These are phyloP conservation scores for Phytophthora chlamydospora DNA, from an alignment of 352 stramenopile species.

Conservation along the genomic window DNA sequence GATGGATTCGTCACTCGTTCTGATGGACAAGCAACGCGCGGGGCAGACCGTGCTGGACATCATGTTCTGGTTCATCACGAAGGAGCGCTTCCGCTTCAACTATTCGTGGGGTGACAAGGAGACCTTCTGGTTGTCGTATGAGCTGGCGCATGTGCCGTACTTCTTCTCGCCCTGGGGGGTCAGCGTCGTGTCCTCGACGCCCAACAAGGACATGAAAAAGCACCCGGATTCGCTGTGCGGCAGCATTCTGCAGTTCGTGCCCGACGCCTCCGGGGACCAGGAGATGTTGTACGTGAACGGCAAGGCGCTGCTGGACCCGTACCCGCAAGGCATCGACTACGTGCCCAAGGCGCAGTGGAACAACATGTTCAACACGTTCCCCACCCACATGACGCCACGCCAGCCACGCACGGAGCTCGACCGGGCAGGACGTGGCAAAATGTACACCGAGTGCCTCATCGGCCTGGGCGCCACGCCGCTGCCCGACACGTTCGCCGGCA, in stretches of 20 bases:
- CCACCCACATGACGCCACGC: constrained; percentile 39
- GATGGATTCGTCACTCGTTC: constrained; percentile 63
- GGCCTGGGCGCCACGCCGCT: constrained; percentile 44
- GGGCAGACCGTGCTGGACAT: constrained; percentile 35
- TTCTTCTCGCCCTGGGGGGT: constrained; percentile 50
- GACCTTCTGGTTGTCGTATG: constrained; percentile 40
- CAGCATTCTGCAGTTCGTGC: constrained; percentile 32
- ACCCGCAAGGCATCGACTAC: constrained; percentile 35
- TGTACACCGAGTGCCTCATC: constrained; percentile 47
- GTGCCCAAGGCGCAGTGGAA: constrained; percentile 34
- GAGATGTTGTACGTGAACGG: constrained; percentile 38
- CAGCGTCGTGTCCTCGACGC: constrained; percentile 40
- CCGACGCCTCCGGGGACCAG: constrained; percentile 4
- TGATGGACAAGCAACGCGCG: constrained; percentile 34
- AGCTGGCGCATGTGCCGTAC: constrained; percentile 42
- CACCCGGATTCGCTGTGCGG: constrained; percentile 53
- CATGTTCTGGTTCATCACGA: constrained; percentile 41
- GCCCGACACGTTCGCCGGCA: constrained; percentile 35
- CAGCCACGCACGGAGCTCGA: constrained; percentile 25
- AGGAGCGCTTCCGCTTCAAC: constrained; percentile 35
- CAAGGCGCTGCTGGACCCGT: constrained; percentile 29
- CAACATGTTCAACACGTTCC: constrained; percentile 51
- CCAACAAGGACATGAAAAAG: constrained; percentile 43
- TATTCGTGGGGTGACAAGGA: constrained; percentile 42
- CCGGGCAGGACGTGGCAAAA: constrained; percentile 20